Base-by-base conservation (phyloP, 768 basidiomycete genomes). In the Kwoniella bestiolae region DNA sequence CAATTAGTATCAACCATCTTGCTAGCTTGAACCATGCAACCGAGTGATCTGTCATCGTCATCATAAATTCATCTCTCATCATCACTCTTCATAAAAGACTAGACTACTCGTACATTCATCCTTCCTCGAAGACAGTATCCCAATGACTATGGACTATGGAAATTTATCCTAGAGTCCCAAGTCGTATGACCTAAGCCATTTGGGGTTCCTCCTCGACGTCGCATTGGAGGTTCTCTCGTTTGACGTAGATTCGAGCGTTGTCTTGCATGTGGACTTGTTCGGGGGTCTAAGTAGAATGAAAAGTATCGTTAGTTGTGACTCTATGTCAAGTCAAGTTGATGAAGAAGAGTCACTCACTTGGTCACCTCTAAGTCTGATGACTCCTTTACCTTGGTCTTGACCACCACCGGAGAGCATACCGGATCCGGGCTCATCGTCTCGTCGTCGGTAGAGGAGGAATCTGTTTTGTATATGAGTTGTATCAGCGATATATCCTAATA, bases 191-290 rank as follows among this genome's bases (percentile, higher is more conserved):
- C 25, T 45, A 44, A 23, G 28, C 56, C 32, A 46, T 34, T 60
- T 60, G 45, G n/a, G 61, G 61, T 52, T 63, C 61, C 28, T 46
- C 26, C 18, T 63, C 51, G 29, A 18, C 11, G 25, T 44, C 26
- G 61, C 61, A 63, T 35, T 63, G 25, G 52, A 63, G 61, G 44
- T 63, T 44, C 31, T 63, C 51, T 52, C 61, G 35, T 32, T 63
- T 63, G 52, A 52, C 61, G 52, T 55, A 63, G 52, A 63, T 52
- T 44, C 44, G 38, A 52, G 46, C 61, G 25, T 29, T 55, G 35
- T 63, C 51, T 38, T 44, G 61, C 61, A 63, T 63, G 61, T 63
- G 61, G 35, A 63, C 51, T 21, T 63, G 50, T 28, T 63, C 61
- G 52, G 61, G 61, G 26, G 61, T 63, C 61, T 63, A 21, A 28